These are phyloP conservation scores for Bothriochloa decipiens DNA, from an alignment of 176 grass and related monocot genomes.

Conservation along the genomic window DNA sequence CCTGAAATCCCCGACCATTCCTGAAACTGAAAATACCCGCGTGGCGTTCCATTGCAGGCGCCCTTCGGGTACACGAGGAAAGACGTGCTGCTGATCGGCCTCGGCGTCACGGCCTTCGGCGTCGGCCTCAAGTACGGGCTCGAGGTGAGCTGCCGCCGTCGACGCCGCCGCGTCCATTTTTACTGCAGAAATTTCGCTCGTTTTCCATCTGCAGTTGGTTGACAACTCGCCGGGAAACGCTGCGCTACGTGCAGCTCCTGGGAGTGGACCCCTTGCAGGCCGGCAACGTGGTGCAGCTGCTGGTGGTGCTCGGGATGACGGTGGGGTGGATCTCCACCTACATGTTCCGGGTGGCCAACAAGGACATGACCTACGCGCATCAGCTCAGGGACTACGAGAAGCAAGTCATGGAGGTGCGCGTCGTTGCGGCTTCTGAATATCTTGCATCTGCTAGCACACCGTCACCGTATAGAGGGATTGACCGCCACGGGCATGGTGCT, in stretches of 20 bases:
- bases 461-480: too few relatives aligned
- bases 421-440: background rate
- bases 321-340: conserved; percentile 94
- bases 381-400: conserved; percentile 96
- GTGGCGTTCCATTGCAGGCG: conserved; percentile 39
- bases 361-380: conserved; percentile 98
- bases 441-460: background rate
- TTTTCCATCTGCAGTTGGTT: background rate
- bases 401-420: conserved; percentile 90
- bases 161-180: background rate
- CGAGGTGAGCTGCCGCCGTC: conserved; percentile 54
- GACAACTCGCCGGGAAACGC: background rate
- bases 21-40: background rate
- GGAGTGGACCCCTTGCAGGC: conserved; percentile 92
- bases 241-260: conserved; percentile 46
- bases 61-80: conserved; percentile 92
- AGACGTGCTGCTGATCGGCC: conserved; percentile 91
- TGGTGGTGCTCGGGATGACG: conserved; percentile 89
- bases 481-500: background rate
- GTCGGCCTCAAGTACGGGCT: conserved; percentile 77
- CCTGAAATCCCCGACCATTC: background rate
- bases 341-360: conserved; percentile 96
- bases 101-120: conserved; percentile 70
- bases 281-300: conserved; percentile 90
- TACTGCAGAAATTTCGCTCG: background rate